Base-by-base conservation (phyloP, 2,329 filamentous ascomycete genomes). In the Fusarium nelsonii region DNA sequence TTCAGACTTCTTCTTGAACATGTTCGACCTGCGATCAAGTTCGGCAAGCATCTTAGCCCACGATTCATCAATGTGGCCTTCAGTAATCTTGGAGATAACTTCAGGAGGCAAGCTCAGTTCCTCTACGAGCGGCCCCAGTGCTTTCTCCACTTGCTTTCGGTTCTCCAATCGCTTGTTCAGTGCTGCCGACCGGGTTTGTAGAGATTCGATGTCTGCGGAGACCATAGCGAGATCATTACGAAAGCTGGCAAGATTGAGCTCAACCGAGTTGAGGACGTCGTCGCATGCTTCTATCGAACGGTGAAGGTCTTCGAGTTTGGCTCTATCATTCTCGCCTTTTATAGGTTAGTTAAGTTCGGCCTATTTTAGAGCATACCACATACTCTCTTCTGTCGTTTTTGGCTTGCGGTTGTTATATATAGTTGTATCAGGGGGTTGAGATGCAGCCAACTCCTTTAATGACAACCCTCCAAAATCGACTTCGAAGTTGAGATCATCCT, bases 181-280 rank as follows among this genome's bases (percentile, higher is more conserved):
- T 9, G 91, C 89, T 12, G 91, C 87, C 0, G 96, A 99, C 46
- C 96, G 89, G 52, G 91, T 90, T 81, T 99, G 96, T 40, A 99
- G 82, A 3, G 90, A 94, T 80, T 99, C 96, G 52, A 99, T 99
- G 77, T 99, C 96, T 8, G 94, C 91, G 2, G 96, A 97, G 14
- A 99, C 96, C 15, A 90, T 88, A 10, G 93, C 95, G 12, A 99
- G 87, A 78, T 99, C 97, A 63, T 94, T 92, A 77, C 97, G 94
- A 77, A 99, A 99, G 78, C 91, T 95, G 37, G 92, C 92, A 54
- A 99, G 85, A 77, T 97, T 98, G 33, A 88, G 90, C 81, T 99
- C 95, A 56, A 99, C 96, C 0, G 94, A 97, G 79, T 90, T 92
- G 45, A 98, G 86, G 51, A 98, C 93, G 77, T 97, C 92, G 79